phyloP scores from a whole-genome alignment of 306 rosid species.

The Sphenostylis stenocarpa region DNA sequence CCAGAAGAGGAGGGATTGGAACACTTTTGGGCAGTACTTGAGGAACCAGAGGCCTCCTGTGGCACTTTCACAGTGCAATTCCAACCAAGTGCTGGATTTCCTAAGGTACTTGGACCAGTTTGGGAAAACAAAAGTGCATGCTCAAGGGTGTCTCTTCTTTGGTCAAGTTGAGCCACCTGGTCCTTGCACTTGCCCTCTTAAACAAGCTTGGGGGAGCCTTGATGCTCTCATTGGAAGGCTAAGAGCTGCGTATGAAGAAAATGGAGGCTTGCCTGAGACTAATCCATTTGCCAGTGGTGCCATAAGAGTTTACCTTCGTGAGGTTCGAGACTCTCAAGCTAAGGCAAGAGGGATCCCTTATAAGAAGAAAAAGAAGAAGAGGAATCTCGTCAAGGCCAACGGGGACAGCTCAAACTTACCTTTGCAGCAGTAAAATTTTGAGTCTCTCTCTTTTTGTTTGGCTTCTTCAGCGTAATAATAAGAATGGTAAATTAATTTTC shows the following conservation, averaged over 20 bases:
- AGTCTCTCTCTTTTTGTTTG: neutral
- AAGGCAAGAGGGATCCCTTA: constrained; percentile 82
- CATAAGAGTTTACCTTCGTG: constrained; percentile 66
- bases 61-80: constrained; percentile 63
- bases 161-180: constrained; percentile 73
- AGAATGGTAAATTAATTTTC: constrained; percentile 26
- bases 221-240: constrained; percentile 85
- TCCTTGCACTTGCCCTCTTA: constrained; percentile 78
- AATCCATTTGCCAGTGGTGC: constrained; percentile 73
- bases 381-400: constrained; percentile 28
- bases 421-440: constrained; percentile 28
- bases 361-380: constrained; percentile 71
- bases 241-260: constrained; percentile 85
- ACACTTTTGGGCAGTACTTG: constrained; percentile 80
- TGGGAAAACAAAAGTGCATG: constrained; percentile 83
- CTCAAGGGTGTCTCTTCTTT: constrained; percentile 55
- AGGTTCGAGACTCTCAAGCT: constrained; percentile 69
- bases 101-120: constrained; percentile 73
- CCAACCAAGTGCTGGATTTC: constrained; percentile 69
- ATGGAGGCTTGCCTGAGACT: constrained; percentile 77
- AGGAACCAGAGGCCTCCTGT: constrained; percentile 80
- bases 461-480: constrained; percentile 1
- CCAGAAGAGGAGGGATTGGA: constrained; percentile 82
- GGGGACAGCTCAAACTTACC: constrained; percentile 40
- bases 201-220: constrained; percentile 81